Percentiles rank a stretch among this genome's conserved stretches.
These are phyloP conservation scores for Tylopilus vinaceipallidus DNA, from an alignment of 768 basidiomycete species.

Conservation along the genomic window DNA sequence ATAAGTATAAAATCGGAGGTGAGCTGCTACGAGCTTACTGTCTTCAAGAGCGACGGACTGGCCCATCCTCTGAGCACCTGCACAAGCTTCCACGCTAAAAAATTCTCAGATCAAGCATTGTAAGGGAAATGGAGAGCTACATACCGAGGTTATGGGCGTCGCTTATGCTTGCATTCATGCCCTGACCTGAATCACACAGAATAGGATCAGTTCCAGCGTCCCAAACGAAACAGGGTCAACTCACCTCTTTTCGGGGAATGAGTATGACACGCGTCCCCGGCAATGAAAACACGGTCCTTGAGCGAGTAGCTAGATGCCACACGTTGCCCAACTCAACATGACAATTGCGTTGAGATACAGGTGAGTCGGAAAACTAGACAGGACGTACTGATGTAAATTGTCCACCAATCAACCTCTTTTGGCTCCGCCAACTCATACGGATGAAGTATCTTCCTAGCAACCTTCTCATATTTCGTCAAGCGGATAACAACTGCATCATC, in stretches of 20 bases:
- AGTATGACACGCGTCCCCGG: not conserved
- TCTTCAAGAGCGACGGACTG: no score
- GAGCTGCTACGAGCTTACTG: no score
- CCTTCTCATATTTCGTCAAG: not conserved
- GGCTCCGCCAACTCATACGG: not conserved
- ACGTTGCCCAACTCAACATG: not conserved
- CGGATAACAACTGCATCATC: not conserved
- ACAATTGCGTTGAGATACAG: not conserved
- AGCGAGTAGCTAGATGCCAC: not conserved
- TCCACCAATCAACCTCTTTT: not conserved
- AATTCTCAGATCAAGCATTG: no score
- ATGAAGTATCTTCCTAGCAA: not conserved
- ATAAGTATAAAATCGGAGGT: no score
- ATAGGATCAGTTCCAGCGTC: not conserved
- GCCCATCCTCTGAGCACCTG: no score
- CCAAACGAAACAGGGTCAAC: not conserved
- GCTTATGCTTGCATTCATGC: not conserved
- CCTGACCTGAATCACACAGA: not conserved
- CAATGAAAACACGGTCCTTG: slow-evolving; percentile 2
- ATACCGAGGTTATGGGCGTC: not conserved
- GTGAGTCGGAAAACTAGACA: not conserved
- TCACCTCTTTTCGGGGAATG: not conserved
- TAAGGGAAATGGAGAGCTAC: no score
- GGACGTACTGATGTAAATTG: not conserved
- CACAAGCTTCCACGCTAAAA: no score